phyloP scores from a whole-genome alignment of 495 filamentous ascomycete genomes.

The Neurospora tetraspora region DNA sequence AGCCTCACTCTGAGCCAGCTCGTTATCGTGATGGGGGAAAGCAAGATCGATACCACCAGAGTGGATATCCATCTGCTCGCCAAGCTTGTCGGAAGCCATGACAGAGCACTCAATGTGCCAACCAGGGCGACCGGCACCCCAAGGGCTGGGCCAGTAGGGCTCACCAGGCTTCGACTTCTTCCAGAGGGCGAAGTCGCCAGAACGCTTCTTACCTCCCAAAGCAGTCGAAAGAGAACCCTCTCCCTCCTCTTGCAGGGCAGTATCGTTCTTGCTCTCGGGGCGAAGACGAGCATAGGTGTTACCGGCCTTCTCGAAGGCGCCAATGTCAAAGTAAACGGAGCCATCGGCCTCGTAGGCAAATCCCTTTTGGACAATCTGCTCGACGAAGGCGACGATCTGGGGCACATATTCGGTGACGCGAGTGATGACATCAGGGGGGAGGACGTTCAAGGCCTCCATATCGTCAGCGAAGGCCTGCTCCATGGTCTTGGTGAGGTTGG shows the following conservation, averaged over 20 bases:
- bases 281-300: conserved; percentile 78
- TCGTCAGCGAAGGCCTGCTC: conserved; percentile 78
- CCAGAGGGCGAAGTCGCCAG: conserved; percentile 88
- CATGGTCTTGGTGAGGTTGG: conserved; percentile 68
- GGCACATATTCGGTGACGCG: conserved; percentile 83
- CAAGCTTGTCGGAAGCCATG: conserved; percentile 84
- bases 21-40: conserved; percentile 96
- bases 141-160: conserved; percentile 77
- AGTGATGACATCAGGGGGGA: conserved; percentile 70
- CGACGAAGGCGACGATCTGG: conserved; percentile 62
- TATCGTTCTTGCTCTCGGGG: conserved; percentile 78
- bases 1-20: conserved; percentile 88
- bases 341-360: conserved; percentile 83
- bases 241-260: conserved; percentile 74
- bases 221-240: conserved; percentile 74
- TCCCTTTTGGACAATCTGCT: conserved; percentile 69
- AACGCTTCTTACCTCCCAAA: conserved; percentile 54
- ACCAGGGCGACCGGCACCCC: conserved; percentile 82
- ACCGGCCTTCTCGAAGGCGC: conserved; percentile 72
- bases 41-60: conserved; percentile 87
- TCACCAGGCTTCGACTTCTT: conserved; percentile 89
- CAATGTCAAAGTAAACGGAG: conserved; percentile 91
- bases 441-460: conserved; percentile 76
- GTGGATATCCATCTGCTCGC: conserved; percentile 79
- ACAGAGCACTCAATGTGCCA: conserved; percentile 99